Percentiles rank a stretch among this genome's conserved stretches.
phyloP scores from a whole-genome alignment of 2,329 filamentous ascomycete genomes.

The Thelonectria discophora region DNA sequence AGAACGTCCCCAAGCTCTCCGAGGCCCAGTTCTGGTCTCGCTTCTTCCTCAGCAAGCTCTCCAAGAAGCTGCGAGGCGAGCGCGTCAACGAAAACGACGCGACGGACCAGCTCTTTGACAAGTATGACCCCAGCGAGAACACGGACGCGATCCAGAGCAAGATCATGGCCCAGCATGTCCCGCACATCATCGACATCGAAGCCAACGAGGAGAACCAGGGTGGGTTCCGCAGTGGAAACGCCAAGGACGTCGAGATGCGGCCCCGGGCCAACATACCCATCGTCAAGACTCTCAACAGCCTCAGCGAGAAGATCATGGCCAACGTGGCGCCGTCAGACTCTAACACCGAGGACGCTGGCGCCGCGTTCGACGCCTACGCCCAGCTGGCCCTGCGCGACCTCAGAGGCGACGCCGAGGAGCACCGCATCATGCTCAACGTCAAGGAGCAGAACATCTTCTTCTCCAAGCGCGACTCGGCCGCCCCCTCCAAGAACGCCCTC shows the following conservation, averaged over 20 bases:
- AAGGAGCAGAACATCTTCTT: conserved; percentile 89
- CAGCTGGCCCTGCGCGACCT: conserved; percentile 83
- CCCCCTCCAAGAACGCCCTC: conserved; percentile 54
- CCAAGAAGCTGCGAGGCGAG: conserved; percentile 92
- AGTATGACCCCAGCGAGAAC: conserved; percentile 81
- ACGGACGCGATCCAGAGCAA: conserved; percentile 61
- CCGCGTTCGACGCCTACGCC: conserved; percentile 77
- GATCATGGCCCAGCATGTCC: conserved; percentile 72
- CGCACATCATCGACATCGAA: conserved; percentile 89
- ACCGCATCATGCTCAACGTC: conserved; percentile 84
- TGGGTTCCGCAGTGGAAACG: conserved; percentile 81
- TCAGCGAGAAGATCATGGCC: conserved; percentile 93
- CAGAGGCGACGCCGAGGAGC: conserved; percentile 75
- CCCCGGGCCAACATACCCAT: conserved; percentile 85
- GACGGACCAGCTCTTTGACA: conserved; percentile 82
- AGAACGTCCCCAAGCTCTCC: conserved; percentile 83
- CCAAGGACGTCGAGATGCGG: conserved; percentile 89
- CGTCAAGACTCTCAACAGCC: conserved; percentile 84
- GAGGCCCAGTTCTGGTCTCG: conserved; percentile 90
- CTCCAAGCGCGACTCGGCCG: conserved; percentile 64
- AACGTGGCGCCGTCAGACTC: conserved; percentile 83
- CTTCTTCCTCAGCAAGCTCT: conserved; percentile 90
- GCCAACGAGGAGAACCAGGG: conserved; percentile 96
- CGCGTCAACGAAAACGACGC: conserved; percentile 81
- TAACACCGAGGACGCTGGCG: conserved; percentile 64